Evolutionary conservation across 495 filamentous ascomycete genomes (phyloP).

Genomic region (Penicillium cosmopolitanum): DNA sequence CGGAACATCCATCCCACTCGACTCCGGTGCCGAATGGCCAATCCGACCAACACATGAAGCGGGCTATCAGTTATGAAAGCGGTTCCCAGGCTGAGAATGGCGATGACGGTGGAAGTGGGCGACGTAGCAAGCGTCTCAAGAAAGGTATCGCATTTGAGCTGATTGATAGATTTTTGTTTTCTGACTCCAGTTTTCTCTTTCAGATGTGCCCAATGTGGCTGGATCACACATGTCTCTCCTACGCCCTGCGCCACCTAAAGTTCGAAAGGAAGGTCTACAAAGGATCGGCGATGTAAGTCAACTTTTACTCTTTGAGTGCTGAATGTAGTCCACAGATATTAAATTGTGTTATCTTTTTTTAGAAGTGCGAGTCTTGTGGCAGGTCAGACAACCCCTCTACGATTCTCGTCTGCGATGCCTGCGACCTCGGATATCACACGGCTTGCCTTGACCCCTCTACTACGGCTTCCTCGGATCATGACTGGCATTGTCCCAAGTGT

Average conservation of each 20-base stretch:
- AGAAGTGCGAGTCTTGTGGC: slow-evolving; percentile 89
- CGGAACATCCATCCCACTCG: slow-evolving; percentile 40
- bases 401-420: slow-evolving; percentile 88
- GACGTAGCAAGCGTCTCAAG: slow-evolving; percentile 90
- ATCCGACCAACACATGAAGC: slow-evolving; percentile 67
- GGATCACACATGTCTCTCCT: slow-evolving; percentile 97
- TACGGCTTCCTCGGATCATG: slow-evolving; percentile 75
- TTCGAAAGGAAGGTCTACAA: slow-evolving; percentile 66
- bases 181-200: slow-evolving; percentile 9
- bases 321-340: slow-evolving; percentile 3
- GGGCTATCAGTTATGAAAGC: slow-evolving; percentile 79
- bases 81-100: slow-evolving; percentile 64
- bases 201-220: slow-evolving; percentile 85
- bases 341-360: slow-evolving; percentile 9
- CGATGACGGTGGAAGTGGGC: slow-evolving; percentile 68
- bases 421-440: slow-evolving; percentile 86
- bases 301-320: background rate
- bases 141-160: slow-evolving; percentile 65
- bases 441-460: slow-evolving; percentile 86
- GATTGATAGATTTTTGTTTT: background rate
- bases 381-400: slow-evolving; percentile 72
- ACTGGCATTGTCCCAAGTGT: slow-evolving; percentile 97
- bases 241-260: slow-evolving; percentile 75
- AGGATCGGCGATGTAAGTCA: slow-evolving; percentile 74
- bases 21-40: slow-evolving; percentile 61